These are phyloP conservation scores for Fomes fomentarius DNA, from an alignment of 1,284 basidiomycete species.

Conservation along the genomic window DNA sequence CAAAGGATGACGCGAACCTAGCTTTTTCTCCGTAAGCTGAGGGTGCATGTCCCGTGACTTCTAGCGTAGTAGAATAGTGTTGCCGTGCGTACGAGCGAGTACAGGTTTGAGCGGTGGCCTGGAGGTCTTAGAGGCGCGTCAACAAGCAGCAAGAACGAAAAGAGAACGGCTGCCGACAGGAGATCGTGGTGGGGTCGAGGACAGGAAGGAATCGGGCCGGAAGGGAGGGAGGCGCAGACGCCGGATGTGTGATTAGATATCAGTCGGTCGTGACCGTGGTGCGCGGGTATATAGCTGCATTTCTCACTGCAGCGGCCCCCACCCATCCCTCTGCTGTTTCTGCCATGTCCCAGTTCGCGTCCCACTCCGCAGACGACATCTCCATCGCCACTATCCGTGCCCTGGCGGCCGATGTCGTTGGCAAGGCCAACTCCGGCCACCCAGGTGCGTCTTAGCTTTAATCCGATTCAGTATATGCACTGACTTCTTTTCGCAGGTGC, in stretches of 20 bases:
- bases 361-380: conserved; percentile 53
- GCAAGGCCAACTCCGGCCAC: conserved; percentile 90
- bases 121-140: conserved; percentile 2
- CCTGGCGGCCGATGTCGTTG: conserved; percentile 73
- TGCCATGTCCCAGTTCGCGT: conserved; percentile 48
- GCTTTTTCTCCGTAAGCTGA: conserved; percentile 71
- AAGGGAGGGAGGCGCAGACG: conserved; percentile 3
- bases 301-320: conserved; percentile 8
- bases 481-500: conserved; percentile 52
- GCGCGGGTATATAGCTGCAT: conserved; percentile 28
- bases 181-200: background rate
- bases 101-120: conserved; percentile 7
- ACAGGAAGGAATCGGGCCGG: conserved; percentile 1
- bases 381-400: conserved; percentile 72
- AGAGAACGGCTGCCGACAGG: background rate
- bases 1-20: conserved; percentile 43
- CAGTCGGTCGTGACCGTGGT: conserved; percentile 21
- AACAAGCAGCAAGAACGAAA: conserved; percentile 1
- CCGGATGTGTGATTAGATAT: conserved; percentile 27
- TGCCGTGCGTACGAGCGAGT: background rate
- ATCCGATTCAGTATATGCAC: background rate
- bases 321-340: conserved; percentile 25
- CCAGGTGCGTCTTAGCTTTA: conserved; percentile 56
- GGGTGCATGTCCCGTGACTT: conserved; percentile 60
- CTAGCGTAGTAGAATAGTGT: background rate